Percentiles rank a stretch among this genome's conserved stretches.
phyloP scores from a whole-genome alignment of 306 rosid species.

The Glycine soja region DNA sequence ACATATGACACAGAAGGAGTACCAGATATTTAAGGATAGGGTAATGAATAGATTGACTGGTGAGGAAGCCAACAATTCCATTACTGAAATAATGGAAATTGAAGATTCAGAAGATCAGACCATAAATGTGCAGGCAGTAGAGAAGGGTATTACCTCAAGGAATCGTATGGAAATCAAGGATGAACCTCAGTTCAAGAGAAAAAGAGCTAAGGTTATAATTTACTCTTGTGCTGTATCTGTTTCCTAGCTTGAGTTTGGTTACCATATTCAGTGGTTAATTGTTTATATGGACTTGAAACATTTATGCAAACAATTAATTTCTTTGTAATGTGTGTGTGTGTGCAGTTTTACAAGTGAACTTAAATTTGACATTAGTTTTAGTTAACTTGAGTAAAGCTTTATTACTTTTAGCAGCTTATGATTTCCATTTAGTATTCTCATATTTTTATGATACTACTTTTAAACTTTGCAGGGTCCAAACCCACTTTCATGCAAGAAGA shows the following conservation, averaged over 20 bases:
- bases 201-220: slow-evolving; percentile 72
- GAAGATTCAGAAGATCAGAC: slow-evolving; percentile 53
- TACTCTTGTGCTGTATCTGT: slow-evolving; percentile 5
- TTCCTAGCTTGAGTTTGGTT: background rate
- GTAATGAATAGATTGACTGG: slow-evolving; percentile 27
- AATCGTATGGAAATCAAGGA: slow-evolving; percentile 58
- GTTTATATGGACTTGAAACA: slow-evolving; percentile 5
- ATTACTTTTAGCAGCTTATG: slow-evolving; percentile 11
- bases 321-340: background rate
- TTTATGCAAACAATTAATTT: background rate
- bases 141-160: slow-evolving; percentile 40
- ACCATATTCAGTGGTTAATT: slow-evolving; percentile 3
- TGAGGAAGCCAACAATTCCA: slow-evolving; percentile 47
- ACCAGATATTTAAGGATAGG: slow-evolving; percentile 49
- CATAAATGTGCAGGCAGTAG: slow-evolving; percentile 41
- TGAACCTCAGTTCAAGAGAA: slow-evolving; percentile 78
- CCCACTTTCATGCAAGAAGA: slow-evolving; percentile 88
- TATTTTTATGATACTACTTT: slow-evolving; percentile 11
- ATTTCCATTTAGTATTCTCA: slow-evolving; percentile 2
- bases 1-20: slow-evolving; percentile 66
- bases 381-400: background rate
- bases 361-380: slow-evolving; percentile 5
- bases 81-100: slow-evolving; percentile 46
- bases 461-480: slow-evolving; percentile 79
- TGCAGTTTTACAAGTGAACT: slow-evolving; percentile 9